phyloP scores from a whole-genome alignment of 2,329 filamentous ascomycete genomes.

The Daldinia sp. region DNA sequence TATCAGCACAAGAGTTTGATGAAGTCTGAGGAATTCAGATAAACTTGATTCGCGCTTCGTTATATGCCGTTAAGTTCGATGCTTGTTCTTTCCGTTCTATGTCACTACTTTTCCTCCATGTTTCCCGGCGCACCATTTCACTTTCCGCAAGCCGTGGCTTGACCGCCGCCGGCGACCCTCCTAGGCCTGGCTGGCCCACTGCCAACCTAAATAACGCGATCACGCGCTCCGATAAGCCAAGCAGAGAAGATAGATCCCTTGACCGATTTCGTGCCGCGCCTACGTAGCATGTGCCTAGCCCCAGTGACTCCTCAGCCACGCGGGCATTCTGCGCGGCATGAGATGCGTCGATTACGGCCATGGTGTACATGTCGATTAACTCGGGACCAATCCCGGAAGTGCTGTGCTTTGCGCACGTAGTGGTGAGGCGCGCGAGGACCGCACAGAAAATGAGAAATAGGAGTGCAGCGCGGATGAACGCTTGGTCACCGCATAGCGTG shows the following conservation, averaged over 20 bases:
- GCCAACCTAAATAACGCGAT: constrained; percentile 51
- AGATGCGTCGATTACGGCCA: constrained; percentile 51
- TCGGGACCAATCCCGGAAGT: constrained; percentile 45
- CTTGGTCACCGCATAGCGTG: constrained; percentile 48
- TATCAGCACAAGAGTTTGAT: too few relatives aligned
- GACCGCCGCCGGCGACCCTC: constrained; percentile 38
- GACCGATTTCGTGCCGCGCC: constrained; percentile 50
- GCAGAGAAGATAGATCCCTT: constrained; percentile 47
- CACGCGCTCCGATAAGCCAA: constrained; percentile 49
- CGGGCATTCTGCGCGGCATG: constrained; percentile 51
- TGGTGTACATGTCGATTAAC: constrained; percentile 52
- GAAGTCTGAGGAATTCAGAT: too few relatives aligned
- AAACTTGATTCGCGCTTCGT: too few relatives aligned
- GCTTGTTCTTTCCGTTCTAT: neutral
- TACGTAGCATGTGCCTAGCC: constrained; percentile 51
- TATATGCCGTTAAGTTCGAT: too few relatives aligned
- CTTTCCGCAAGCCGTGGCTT: constrained; percentile 48
- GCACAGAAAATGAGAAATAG: constrained; percentile 53
- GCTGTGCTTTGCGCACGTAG: constrained; percentile 42
- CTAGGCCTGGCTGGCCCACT: constrained; percentile 47
- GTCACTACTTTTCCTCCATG: neutral
- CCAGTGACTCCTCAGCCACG: constrained; percentile 51
- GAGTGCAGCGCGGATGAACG: constrained; percentile 51
- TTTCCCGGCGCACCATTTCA: neutral
- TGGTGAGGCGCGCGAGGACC: constrained; percentile 50